phyloP scores from a whole-genome alignment of 2,329 filamentous ascomycete genomes.

The Aspergillus vadensis region DNA sequence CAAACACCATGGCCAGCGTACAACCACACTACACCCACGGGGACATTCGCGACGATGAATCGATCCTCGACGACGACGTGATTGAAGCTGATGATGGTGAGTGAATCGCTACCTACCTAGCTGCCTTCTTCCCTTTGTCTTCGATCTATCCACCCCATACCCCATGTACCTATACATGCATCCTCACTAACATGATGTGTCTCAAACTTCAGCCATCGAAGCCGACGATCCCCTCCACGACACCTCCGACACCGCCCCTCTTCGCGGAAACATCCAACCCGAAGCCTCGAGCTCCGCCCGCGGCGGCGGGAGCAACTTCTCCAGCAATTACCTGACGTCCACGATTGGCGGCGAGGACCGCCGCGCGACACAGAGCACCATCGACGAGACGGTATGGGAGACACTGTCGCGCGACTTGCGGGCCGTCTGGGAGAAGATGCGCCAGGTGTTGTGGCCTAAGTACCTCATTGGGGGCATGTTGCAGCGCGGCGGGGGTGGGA shows the following conservation, averaged over 20 bases:
- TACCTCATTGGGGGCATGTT: slow-evolving; percentile 77
- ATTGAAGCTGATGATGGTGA: slow-evolving; percentile 79
- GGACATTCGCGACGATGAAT: slow-evolving; percentile 63
- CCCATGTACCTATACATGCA: neutral
- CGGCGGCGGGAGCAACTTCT: slow-evolving; percentile 56
- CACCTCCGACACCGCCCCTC: slow-evolving; percentile 72
- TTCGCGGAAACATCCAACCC: slow-evolving; percentile 80
- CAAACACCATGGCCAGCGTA: slow-evolving; percentile 37
- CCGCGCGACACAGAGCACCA: slow-evolving; percentile 83
- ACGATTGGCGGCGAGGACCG: slow-evolving; percentile 92
- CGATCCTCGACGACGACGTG: slow-evolving; percentile 68
- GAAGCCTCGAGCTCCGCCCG: slow-evolving; percentile 48
- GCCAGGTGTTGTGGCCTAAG: slow-evolving; percentile 92
- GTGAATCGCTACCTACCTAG: slow-evolving; percentile 39
- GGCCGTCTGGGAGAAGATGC: slow-evolving; percentile 97
- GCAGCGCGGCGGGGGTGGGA: slow-evolving; percentile 57
- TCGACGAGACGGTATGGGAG: slow-evolving; percentile 96
- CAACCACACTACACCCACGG: slow-evolving; percentile 52
- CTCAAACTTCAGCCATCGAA: slow-evolving; percentile 67
- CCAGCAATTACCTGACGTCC: slow-evolving; percentile 82
- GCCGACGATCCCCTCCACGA: slow-evolving; percentile 81
- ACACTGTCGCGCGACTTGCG: slow-evolving; percentile 90
- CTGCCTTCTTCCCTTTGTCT: neutral
- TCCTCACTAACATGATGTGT: neutral
- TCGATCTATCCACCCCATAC: slow-evolving; percentile 2